Base-by-base conservation (phyloP, 495 filamentous ascomycete species). In the Chaetomidium leptoderma region DNA sequence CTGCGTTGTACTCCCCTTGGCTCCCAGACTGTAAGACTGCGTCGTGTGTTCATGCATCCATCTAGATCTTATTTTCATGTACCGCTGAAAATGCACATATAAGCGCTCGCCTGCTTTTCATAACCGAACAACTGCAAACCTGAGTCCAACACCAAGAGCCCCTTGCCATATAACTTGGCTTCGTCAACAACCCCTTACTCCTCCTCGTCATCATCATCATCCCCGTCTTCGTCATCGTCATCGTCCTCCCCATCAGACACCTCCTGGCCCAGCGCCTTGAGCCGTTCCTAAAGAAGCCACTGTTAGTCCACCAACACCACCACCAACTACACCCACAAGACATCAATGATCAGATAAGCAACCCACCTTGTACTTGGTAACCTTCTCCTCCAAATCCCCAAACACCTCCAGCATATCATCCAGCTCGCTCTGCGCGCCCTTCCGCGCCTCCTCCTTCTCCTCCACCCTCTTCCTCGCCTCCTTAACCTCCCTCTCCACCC, bases 401-500 rank as follows among this genome's bases (percentile, higher is more conserved):
- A 95, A 87, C 32, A 95, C 85, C 76, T 93, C 88, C 36, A 95
- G 73, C 63, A 95, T 75, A 70, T 95, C 90, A 62, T 95, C 90
- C 30, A 92, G 72, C 66, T 93, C 90, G 23, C 71, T 63, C 64
- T 92, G 88, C 23, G 78, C 79, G 21, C 82, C 72, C 53, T 81
- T 75, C 45, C 81, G 27, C 24, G 72, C 66, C 52, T 53, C 65
- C 35, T 66, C 65, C 17, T 60, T 59, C 53, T 70, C 60, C 33
- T 67, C 42, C 54, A 50, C 45, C 43, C 49, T 65, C 59, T 47
- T 47, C 17, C 61, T 58, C 7, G 57, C 39, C 26, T 40, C 39
- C 53, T 50, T 54, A 23, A 27, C 10, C 43, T 44, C 50, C 24
- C 32, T 37, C 27, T 58, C 39, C 14, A 65, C 59, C 67, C 70